Evolutionary conservation across 2,329 filamentous ascomycete genomes (phyloP).

Genomic region (Fusarium sp.): DNA sequence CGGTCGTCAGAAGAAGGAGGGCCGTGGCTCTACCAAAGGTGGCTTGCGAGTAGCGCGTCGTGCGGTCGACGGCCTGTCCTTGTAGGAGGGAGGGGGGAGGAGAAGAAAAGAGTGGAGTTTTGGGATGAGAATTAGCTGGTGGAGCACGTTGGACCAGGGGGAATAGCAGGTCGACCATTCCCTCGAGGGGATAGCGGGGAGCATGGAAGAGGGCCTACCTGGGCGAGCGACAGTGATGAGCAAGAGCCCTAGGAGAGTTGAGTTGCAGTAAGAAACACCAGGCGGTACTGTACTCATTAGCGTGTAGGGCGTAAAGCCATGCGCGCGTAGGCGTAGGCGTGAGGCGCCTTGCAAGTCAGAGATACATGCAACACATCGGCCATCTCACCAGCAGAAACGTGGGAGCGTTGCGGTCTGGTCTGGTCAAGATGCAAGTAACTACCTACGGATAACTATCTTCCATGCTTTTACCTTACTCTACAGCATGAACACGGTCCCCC

Average conservation of each 20-base stretch:
- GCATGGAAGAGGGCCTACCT: not conserved
- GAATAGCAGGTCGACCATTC: constrained; percentile 3
- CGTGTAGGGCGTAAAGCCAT: constrained; percentile 10
- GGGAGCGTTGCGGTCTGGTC: constrained; percentile 27
- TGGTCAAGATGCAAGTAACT: not conserved
- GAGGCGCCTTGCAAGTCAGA: constrained; percentile 8
- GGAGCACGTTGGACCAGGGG: constrained; percentile 37
- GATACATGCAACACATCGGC: not conserved
- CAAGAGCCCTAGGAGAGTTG: not conserved
- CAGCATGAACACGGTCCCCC: not conserved
- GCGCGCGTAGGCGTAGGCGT: constrained; percentile 2
- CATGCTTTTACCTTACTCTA: not conserved
- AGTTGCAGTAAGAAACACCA: constrained; percentile 7
- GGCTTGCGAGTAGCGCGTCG: not conserved
- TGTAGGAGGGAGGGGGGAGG: constrained; percentile 2
- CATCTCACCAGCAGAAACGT: constrained; percentile 21
- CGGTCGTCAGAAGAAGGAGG: not conserved
- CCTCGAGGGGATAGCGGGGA: not conserved
- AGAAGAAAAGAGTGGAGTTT: constrained; percentile 5
- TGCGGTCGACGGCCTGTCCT: constrained; percentile 5
- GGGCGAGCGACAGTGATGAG: not conserved
- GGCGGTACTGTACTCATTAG: not conserved
- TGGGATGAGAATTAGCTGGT: constrained; percentile 11
- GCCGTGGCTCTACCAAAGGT: constrained; percentile 10
- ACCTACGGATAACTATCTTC: not conserved